Percentiles rank a stretch among this genome's conserved stretches.
Evolutionary conservation across 768 basidiomycete species (phyloP).

Genomic region (Podaxis sp.): DNA sequence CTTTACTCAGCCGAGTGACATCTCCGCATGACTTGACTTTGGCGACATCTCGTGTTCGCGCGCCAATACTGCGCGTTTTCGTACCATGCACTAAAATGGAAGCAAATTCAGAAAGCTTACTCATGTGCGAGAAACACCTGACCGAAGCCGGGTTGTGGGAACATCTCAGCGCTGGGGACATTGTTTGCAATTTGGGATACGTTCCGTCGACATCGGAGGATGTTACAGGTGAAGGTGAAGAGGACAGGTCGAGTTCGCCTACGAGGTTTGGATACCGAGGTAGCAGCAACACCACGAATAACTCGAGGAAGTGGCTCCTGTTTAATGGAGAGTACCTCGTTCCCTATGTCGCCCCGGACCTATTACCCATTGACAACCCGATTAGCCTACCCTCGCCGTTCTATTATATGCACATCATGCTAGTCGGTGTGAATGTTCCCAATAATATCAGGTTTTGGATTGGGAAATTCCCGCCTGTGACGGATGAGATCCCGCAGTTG

Average conservation of each 20-base stretch:
- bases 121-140: slow-evolving; percentile 68
- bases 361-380: slow-evolving; percentile 54
- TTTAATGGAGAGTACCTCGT: slow-evolving; percentile 65
- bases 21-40: slow-evolving; percentile 63
- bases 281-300: slow-evolving; percentile 12
- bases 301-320: slow-evolving; percentile 60
- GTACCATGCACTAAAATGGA: slow-evolving; percentile 65
- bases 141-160: slow-evolving; percentile 68
- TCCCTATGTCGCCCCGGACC: slow-evolving; percentile 57
- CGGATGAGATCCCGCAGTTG: slow-evolving; percentile 44
- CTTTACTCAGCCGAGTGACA: slow-evolving; percentile 20
- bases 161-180: slow-evolving; percentile 74
- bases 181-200: slow-evolving; percentile 81
- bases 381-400: slow-evolving; percentile 72
- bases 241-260: slow-evolving; percentile 8
- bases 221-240: slow-evolving; percentile 10
- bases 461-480: slow-evolving; percentile 32
- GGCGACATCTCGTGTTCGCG: slow-evolving; percentile 62
- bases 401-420: slow-evolving; percentile 72
- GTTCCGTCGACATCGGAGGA: slow-evolving; percentile 48
- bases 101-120: slow-evolving; percentile 40
- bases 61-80: slow-evolving; percentile 74
- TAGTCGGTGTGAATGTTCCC: slow-evolving; percentile 23
- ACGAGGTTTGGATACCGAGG: neutral
- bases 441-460: slow-evolving; percentile 38